These are phyloP conservation scores for Kalmusia sp. DNA, from an alignment of 2,329 filamentous ascomycete species.

Conservation along the genomic window DNA sequence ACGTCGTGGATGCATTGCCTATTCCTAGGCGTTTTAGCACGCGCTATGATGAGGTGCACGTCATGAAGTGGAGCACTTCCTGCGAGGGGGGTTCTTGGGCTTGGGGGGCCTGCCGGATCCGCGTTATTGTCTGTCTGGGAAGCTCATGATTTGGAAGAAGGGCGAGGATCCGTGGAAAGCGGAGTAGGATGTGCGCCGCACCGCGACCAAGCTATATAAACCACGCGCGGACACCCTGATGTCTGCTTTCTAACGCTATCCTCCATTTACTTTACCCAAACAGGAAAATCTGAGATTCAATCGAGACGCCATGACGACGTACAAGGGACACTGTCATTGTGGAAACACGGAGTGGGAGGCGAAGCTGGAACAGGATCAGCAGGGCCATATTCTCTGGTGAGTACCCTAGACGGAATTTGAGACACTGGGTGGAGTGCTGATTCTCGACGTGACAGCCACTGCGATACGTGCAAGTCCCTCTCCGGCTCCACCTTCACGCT, in stretches of 20 bases:
- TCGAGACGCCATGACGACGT: slow-evolving; percentile 50
- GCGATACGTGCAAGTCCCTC: slow-evolving; percentile 64
- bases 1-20: not conserved
- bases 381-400: slow-evolving; percentile 55
- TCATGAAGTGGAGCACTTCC: not conserved
- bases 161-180: not conserved
- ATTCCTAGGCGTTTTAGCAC: not conserved
- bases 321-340: slow-evolving; percentile 63
- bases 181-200: not conserved
- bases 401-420: too few species aligned
- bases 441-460: slow-evolving; percentile 53
- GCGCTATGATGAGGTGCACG: not conserved
- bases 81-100: not conserved
- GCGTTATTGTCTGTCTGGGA: not conserved
- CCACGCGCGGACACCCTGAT: slow-evolving; percentile 11
- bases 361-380: slow-evolving; percentile 54
- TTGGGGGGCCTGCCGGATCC: not conserved
- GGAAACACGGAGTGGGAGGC: slow-evolving; percentile 61
- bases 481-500: slow-evolving; percentile 60
- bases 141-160: not conserved
- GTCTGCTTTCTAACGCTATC: slow-evolving; percentile 1
- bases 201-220: not conserved
- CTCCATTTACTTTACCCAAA: not conserved
- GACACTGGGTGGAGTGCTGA: too few species aligned
- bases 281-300: not conserved